A percentile compares a stretch with the other conserved stretches of the same genome.
Conservation (phyloP, 306 rosid genomes). For the Vigna hirtella region DNA sequence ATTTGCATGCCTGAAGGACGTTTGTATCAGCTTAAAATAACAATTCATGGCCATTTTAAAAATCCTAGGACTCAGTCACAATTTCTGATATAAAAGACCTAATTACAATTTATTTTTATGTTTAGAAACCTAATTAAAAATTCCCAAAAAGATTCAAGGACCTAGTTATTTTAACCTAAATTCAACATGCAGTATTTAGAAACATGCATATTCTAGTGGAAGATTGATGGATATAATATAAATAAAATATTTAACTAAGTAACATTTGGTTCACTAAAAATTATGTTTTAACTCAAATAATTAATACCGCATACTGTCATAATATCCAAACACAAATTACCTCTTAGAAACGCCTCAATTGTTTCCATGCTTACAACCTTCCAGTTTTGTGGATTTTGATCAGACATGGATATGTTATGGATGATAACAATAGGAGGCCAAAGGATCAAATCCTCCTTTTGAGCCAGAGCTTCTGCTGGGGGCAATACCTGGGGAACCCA, state of each 20-base stretch:
- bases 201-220: slow-evolving; percentile 31
- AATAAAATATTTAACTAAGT: background rate
- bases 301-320: slow-evolving; percentile 21
- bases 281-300: slow-evolving; percentile 16
- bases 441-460: slow-evolving; percentile 92
- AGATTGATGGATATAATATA: slow-evolving; percentile 2
- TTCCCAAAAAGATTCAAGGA: too few relatives aligned
- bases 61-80: too few relatives aligned
- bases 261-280: slow-evolving; percentile 21
- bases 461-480: slow-evolving; percentile 69
- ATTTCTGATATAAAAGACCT: too few relatives aligned
- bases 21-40: too few relatives aligned
- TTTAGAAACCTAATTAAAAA: too few relatives aligned
- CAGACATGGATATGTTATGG: slow-evolving; percentile 79
- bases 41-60: too few relatives aligned
- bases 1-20: too few relatives aligned
- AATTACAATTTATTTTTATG: too few relatives aligned
- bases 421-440: slow-evolving; percentile 89
- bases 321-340: slow-evolving; percentile 51
- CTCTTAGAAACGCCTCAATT: slow-evolving; percentile 85
- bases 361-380: slow-evolving; percentile 78
- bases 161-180: too few relatives aligned
- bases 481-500: slow-evolving; percentile 88
- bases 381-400: slow-evolving; percentile 78
- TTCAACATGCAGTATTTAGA: background rate